Base-by-base conservation (phyloP, 78 protist species). In the Dictyostelium brefeldianum region DNA sequence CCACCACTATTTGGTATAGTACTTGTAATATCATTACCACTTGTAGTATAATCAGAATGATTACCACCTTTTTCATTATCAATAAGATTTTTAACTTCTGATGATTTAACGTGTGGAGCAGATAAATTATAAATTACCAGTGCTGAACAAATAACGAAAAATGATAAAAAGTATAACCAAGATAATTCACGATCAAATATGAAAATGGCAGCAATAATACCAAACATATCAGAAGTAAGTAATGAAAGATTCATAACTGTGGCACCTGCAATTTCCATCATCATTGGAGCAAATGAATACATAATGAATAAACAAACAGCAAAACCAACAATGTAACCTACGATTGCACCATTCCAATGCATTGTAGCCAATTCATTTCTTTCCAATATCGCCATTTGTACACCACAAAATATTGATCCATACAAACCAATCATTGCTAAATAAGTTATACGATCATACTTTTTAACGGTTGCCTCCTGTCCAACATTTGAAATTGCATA, bases 181-280 rank as follows among this genome's bases (percentile, higher is more conserved):
- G 92, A 65, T 51, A 93, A 51, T 15, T 78, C 48, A 31, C 89
- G 43, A 27, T 48, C 74, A 22, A 95, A 96, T 8, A 96, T 2
- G 64, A 95, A 75, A 50, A 83, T 65, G 27, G 96, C 96, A n/a
- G 64, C 80, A 20, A 96, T 36, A 15, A 97, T 48, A 9, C 90
- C 71, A 80, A 91, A 97, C 22, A 97, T 57, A 70, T 97, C 98
- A 31, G 98, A 90, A 0, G 97, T 96, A 48, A 97, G 75, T 8
- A 96, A 81, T 12, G 98, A 97, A 22, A 97, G 95, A 84, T 97
- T 97, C 91, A 96, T 83, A 14, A 94, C 11, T 5, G 97, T 94
- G 3, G 98, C 95, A 51, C 96, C 80, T 1, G 94, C 67, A 15
- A 46, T 27, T 27, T 22, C 53, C 81, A 97, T 73, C 90, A 97